Percentiles rank a stretch among this genome's conserved stretches.
These are phyloP conservation scores for Calocybe gangraenosa DNA, from an alignment of 768 basidiomycete species.

Conservation along the genomic window DNA sequence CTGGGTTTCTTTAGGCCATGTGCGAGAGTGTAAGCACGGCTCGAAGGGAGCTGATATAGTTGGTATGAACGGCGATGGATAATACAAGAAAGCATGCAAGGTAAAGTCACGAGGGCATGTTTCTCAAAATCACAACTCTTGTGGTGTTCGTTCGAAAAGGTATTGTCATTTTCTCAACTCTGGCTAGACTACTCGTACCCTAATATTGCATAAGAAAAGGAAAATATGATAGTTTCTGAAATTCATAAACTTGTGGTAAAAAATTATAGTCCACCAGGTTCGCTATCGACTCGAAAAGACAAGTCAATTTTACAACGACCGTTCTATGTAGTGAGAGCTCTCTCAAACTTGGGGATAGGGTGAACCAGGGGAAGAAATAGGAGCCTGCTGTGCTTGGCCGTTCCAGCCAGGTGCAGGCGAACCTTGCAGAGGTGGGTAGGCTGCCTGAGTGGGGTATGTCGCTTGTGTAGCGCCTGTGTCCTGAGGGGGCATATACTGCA, in stretches of 20 bases:
- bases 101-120: no score
- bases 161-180: no score
- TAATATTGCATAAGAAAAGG: no score
- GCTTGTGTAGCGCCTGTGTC: slow-evolving; percentile 4
- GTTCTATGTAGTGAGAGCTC: no score
- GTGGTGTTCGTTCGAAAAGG: no score
- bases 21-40: neutral
- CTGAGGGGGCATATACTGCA: slow-evolving; percentile 8
- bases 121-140: no score
- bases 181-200: no score
- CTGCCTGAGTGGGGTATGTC: slow-evolving; percentile 8
- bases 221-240: no score
- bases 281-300: no score
- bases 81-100: slow-evolving; percentile 13
- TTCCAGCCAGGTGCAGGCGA: slow-evolving; percentile 12
- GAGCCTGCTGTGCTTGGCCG: slow-evolving; percentile 10
- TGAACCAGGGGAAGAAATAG: slow-evolving; percentile 1
- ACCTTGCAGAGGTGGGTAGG: slow-evolving; percentile 1
- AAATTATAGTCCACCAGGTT: no score
- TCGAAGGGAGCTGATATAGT: neutral
- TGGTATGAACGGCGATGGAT: slow-evolving; percentile 14
- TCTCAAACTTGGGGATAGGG: slow-evolving; percentile 13
- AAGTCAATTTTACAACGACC: no score
- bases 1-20: neutral
- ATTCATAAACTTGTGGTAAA: no score